phyloP scores from a whole-genome alignment of 2,329 filamentous ascomycete genomes.

The Colletotrichum filicis region DNA sequence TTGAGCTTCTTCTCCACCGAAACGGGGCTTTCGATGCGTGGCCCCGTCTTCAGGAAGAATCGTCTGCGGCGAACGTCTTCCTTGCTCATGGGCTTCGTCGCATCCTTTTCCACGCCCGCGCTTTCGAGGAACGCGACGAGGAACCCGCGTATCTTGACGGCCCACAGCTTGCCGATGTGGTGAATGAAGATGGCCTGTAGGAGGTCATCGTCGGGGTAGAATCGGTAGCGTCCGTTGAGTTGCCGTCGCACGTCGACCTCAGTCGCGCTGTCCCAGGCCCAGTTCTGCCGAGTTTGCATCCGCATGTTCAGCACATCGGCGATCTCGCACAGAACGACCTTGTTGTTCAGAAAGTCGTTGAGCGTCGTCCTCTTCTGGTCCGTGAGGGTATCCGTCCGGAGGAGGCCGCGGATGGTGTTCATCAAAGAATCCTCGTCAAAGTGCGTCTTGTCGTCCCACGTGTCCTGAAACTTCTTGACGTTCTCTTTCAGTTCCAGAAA shows the following conservation, averaged over 20 bases:
- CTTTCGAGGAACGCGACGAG: conserved; percentile 40
- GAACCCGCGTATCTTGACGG: conserved; percentile 43
- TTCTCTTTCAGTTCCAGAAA: conserved; percentile 52
- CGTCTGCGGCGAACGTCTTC: conserved; percentile 53
- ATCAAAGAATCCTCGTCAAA: conserved; percentile 45
- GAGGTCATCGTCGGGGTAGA: conserved; percentile 65
- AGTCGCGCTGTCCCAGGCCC: conserved; percentile 51
- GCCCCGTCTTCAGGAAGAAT: conserved; percentile 48
- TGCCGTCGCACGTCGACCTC: conserved; percentile 51
- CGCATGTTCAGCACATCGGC: conserved; percentile 58
- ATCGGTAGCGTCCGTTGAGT: conserved; percentile 61
- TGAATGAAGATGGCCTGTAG: conserved; percentile 54
- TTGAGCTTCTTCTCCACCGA: conserved; percentile 47
- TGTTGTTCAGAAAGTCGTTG: conserved; percentile 50
- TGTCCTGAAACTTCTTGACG: conserved; percentile 49
- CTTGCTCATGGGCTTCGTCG: conserved; percentile 38
- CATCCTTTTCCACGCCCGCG: conserved; percentile 45
- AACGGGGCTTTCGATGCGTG: background rate
- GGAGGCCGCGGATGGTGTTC: conserved; percentile 49
- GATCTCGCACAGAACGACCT: conserved; percentile 53
- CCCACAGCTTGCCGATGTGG: conserved; percentile 51
- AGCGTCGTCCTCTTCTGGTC: conserved; percentile 54
- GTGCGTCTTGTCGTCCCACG: conserved; percentile 40
- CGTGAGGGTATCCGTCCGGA: conserved; percentile 53
- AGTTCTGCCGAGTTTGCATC: conserved; percentile 48